Base-by-base conservation (phyloP, 1,284 basidiomycete genomes). In the Takashimella tepidaria region DNA sequence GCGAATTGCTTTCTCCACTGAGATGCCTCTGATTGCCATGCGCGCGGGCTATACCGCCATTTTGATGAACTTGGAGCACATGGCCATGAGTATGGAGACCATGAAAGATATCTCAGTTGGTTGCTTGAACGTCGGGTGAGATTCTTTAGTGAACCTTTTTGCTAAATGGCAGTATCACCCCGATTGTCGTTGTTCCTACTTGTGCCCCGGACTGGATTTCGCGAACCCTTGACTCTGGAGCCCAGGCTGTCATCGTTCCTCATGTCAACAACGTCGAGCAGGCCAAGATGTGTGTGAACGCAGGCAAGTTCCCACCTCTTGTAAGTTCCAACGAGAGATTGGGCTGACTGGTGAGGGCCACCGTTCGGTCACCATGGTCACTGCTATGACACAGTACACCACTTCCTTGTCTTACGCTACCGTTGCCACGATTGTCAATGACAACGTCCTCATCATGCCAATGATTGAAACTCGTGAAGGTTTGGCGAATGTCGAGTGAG, bases 61-160 rank as follows among this genome's bases (percentile, higher is more conserved):
- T 6, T 44, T 65, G 37, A 63, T 65, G 55, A 62, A 65, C 41
- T 45, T 65, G 43, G 63, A 65, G 53, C 63, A 65, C 49, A 56
- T 54, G 49, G 55, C 56, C 6, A 58, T 60, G 37, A 52, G 56
- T n/a, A 51, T 65, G 49, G 63, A 65, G 49, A 55, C 52, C 8
- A 55, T 57, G 50, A 58, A 55, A 25, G 50, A 58, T 40, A 51
- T 63, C 22, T 25, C 51, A 25, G 51, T 56, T 3, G 22, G 27
- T 5, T 60, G 59, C 45, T 45, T 65, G 46, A 61, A 63, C 37
- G 57, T 63, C 20, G 63, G 63, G 62, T 64, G 41, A 58, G 62
- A 55, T 4, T 3, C 12, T 10, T 10, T 13, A 24, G 8, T 8
- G 31, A 8, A 16, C 8, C 16, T 37, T 8, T 37, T 37, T 37